Conservation (phyloP, 306 rosid genomes). For the Hippophae gyantsensis region DNA sequence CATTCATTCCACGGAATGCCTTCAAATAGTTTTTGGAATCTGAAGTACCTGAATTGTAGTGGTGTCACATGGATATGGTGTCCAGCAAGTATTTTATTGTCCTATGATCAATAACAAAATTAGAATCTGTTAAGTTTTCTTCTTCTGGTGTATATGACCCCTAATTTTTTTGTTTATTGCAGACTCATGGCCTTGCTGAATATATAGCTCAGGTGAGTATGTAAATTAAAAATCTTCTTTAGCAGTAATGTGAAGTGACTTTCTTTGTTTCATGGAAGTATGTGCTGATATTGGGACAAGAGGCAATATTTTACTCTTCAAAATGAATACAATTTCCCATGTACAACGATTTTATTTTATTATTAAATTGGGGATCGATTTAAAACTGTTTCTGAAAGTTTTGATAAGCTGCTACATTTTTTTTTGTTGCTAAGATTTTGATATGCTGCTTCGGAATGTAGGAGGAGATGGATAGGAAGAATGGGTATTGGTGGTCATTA, state of each 20-base stretch:
- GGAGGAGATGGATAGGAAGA: conserved; percentile 98
- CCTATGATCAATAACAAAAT: no score
- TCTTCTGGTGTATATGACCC: conserved; percentile 4
- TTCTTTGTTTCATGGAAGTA: conserved; percentile 11
- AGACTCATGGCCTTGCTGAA: conserved; percentile 90
- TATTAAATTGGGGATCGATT: conserved; percentile 7
- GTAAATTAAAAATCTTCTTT: conserved; percentile 6
- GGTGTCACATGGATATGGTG: not conserved
- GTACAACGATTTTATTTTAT: not conserved
- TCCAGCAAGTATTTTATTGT: no score
- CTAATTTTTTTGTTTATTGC: conserved; percentile 27
- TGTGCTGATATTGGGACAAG: conserved; percentile 11
- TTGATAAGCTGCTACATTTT: no score
- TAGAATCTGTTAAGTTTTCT: not conserved
- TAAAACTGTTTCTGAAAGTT: conserved; percentile 1
- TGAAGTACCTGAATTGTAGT: not conserved
- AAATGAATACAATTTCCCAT: not conserved
- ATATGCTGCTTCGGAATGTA: conserved; percentile 26
- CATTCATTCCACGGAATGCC: not conserved
- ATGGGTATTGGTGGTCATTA: conserved; percentile 96
- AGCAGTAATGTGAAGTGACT: not conserved
- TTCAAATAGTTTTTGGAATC: not conserved
- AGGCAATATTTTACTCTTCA: not conserved
- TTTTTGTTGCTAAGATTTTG: no score
- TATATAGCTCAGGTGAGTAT: conserved; percentile 95